Evolutionary conservation across 495 filamentous ascomycete species (phyloP).

Genomic region (Aspergillus kassunensis): DNA sequence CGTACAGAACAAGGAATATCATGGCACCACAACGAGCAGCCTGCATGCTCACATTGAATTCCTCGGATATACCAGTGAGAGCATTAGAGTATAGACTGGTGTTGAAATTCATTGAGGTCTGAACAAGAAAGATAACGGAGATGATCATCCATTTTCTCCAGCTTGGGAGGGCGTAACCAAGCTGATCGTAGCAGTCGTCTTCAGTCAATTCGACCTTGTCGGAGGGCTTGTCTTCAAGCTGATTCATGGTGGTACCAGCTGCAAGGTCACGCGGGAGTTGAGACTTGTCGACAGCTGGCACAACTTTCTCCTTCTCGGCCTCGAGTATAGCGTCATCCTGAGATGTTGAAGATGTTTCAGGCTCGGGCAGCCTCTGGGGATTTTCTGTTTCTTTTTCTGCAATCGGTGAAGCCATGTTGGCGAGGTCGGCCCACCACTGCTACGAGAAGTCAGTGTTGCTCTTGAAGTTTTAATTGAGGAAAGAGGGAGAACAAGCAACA

Average conservation of each 20-base stretch:
- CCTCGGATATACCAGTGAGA: conserved; percentile 43
- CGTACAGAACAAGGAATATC: conserved; percentile 59
- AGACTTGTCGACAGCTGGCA: conserved; percentile 15
- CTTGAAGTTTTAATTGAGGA: conserved; percentile 1
- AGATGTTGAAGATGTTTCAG: conserved; percentile 35
- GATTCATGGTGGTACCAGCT: conserved; percentile 16
- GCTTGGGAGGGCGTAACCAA: conserved; percentile 50
- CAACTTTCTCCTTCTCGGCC: conserved; percentile 24
- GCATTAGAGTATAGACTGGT: conserved; percentile 55
- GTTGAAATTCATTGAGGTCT: conserved; percentile 58
- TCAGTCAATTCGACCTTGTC: conserved; percentile 48
- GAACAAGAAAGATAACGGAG: conserved; percentile 55
- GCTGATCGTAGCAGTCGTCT: conserved; percentile 53
- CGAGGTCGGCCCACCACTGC: background rate
- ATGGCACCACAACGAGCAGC: conserved; percentile 53
- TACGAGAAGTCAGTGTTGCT: background rate
- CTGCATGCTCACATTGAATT: conserved; percentile 45
- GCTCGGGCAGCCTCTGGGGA: conserved; percentile 30
- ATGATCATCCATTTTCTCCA: conserved; percentile 60
- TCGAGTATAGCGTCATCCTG: conserved; percentile 28
- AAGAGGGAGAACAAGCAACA: background rate
- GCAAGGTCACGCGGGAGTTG: conserved; percentile 8
- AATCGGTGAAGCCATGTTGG: conserved; percentile 17
- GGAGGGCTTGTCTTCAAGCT: conserved; percentile 26
- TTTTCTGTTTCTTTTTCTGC: conserved; percentile 19